These are phyloP conservation scores for Cardiospermum halicacabum DNA, from an alignment of 345 rosid genomes.

Conservation along the genomic window DNA sequence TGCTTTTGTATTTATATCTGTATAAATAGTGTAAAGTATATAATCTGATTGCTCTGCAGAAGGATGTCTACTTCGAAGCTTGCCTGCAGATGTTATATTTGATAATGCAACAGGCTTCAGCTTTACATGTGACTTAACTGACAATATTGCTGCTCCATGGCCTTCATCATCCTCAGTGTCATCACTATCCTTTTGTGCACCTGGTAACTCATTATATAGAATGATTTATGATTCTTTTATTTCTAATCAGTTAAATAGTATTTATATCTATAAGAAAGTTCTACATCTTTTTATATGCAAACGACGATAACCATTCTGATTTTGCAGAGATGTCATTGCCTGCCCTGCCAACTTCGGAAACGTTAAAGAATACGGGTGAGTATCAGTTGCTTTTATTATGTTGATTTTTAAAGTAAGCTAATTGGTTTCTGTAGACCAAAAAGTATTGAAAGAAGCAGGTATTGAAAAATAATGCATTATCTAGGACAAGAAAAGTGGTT, in stretches of 20 bases:
- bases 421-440: not conserved
- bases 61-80: constrained; percentile 93
- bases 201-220: constrained; percentile 43
- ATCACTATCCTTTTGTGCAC: constrained; percentile 88
- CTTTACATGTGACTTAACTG: constrained; percentile 92
- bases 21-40: constrained; percentile 1
- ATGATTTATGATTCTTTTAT: not conserved
- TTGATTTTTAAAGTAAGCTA: not conserved
- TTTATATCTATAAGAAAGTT: not conserved
- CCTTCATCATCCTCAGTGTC: constrained; percentile 83
- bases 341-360: constrained; percentile 84
- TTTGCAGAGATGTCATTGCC: constrained; percentile 96
- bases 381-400: constrained; percentile 2
- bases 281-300: not conserved
- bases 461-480: not conserved
- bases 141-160: constrained; percentile 98
- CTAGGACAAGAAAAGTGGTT: not conserved
- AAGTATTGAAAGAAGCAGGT: not conserved
- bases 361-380: constrained; percentile 62
- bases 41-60: constrained; percentile 16
- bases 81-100: constrained; percentile 68
- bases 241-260: not conserved
- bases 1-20: constrained; percentile 2
- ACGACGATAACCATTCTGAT: constrained; percentile 14
- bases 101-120: constrained; percentile 88